A percentile compares a stretch with the other conserved stretches of the same genome.
Evolutionary conservation across 1,284 basidiomycete species (phyloP).

Genomic region (Pseudozyma thailandica): DNA sequence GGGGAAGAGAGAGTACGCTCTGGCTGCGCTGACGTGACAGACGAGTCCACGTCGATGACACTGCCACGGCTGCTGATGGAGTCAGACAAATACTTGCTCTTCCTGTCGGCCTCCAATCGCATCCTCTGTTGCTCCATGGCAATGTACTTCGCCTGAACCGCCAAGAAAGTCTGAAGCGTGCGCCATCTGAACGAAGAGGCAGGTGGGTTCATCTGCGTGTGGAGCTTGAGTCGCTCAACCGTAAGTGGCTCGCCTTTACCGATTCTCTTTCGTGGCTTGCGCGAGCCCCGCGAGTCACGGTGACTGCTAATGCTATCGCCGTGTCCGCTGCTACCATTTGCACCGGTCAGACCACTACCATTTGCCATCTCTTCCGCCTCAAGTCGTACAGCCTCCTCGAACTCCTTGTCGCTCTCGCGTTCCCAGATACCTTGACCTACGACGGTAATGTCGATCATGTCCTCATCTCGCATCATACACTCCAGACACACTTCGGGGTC

Average conservation of each 20-base stretch:
- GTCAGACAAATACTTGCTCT: slow-evolving; percentile 14
- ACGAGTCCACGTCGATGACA: slow-evolving; percentile 16
- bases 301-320: slow-evolving; percentile 39
- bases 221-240: slow-evolving; percentile 77
- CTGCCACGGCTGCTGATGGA: slow-evolving; percentile 36
- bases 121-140: slow-evolving; percentile 68
- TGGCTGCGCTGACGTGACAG: slow-evolving; percentile 7
- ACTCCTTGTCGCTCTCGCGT: slow-evolving; percentile 84
- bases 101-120: slow-evolving; percentile 39
- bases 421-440: slow-evolving; percentile 88
- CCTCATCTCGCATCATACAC: slow-evolving; percentile 98
- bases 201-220: slow-evolving; percentile 78
- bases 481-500: slow-evolving; percentile 87
- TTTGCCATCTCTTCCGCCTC: slow-evolving; percentile 71
- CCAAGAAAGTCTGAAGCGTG: slow-evolving; percentile 71
- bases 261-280: slow-evolving; percentile 73
- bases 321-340: slow-evolving; percentile 19
- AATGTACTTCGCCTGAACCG: slow-evolving; percentile 70
- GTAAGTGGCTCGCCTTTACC: slow-evolving; percentile 68
- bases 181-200: slow-evolving; percentile 72
- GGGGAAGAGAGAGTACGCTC: slow-evolving; percentile 30
- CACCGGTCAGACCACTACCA: slow-evolving; percentile 3
- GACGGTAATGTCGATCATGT: slow-evolving; percentile 95
- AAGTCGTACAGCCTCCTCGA: slow-evolving; percentile 79
- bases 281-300: slow-evolving; percentile 30